Percentiles rank a stretch among this genome's conserved stretches.
Conservation (phyloP, 768 basidiomycete species). For the Lyophyllum decastes region DNA sequence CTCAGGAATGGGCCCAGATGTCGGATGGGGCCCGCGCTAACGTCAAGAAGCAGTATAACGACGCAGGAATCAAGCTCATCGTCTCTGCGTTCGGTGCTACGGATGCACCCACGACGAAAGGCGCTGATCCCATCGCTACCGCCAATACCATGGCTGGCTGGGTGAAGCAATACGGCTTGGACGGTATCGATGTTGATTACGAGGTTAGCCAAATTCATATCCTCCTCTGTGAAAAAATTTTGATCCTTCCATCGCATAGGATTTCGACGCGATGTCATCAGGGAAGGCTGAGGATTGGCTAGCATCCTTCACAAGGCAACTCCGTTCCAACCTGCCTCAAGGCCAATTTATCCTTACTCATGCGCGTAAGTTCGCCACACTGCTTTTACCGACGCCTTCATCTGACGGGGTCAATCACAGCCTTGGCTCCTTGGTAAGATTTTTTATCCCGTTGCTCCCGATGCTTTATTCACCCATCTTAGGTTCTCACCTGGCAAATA, state of each 20-base stretch:
- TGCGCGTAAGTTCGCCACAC: conserved; percentile 40
- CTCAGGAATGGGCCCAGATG: conserved; percentile 44
- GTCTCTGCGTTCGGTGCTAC: conserved; percentile 56
- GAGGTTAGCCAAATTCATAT: conserved; percentile 32
- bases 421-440: conserved; percentile 46
- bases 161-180: conserved; percentile 49
- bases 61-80: conserved; percentile 59
- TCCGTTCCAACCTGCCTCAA: conserved; percentile 46
- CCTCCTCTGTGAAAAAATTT: background rate
- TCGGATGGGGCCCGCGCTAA: conserved; percentile 36
- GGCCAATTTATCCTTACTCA: conserved; percentile 53
- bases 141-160: conserved; percentile 54
- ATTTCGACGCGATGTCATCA: conserved; percentile 49
- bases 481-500: conserved; percentile 36
- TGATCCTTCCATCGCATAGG: conserved; percentile 30
- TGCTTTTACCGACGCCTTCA: background rate
- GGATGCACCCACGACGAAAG: conserved; percentile 45
- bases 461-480: background rate
- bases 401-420: conserved; percentile 21
- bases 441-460: background rate
- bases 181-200: conserved; percentile 64
- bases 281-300: conserved; percentile 52
- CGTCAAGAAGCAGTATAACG: conserved; percentile 47
- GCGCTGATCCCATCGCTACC: conserved; percentile 44
- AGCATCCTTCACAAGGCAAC: conserved; percentile 47